Conservation (phyloP, 2,329 filamentous ascomycete genomes). For the Penicillium sp. region DNA sequence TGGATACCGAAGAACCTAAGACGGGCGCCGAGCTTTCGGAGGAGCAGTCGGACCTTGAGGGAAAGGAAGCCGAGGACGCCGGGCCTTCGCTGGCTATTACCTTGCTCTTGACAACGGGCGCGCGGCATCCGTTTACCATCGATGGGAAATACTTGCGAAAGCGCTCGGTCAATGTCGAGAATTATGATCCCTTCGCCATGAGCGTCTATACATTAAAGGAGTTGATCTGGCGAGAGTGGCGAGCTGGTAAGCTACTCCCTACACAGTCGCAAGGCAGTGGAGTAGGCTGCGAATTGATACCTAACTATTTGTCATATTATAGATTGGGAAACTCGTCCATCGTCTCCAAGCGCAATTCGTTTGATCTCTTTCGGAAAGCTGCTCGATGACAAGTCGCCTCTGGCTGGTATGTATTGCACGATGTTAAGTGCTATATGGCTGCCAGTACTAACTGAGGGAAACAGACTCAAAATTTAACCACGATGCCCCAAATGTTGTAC, state of each 20-base stretch:
- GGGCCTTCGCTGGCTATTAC: slow-evolving; percentile 60
- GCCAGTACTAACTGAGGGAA: slow-evolving; percentile 3
- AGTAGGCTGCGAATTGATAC: background rate
- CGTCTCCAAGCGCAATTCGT: slow-evolving; percentile 83
- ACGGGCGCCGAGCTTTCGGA: slow-evolving; percentile 19
- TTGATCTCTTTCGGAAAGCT: slow-evolving; percentile 90
- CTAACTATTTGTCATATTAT: slow-evolving; percentile 3
- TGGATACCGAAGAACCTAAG: slow-evolving; percentile 26
- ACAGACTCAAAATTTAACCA: slow-evolving; percentile 75
- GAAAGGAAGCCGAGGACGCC: slow-evolving; percentile 38
- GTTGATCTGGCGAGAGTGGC: slow-evolving; percentile 89
- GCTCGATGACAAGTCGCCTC: slow-evolving; percentile 78
- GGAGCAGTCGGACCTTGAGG: slow-evolving; percentile 25
- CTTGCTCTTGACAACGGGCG: slow-evolving; percentile 75
- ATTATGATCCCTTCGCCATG: slow-evolving; percentile 80
- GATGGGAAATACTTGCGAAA: slow-evolving; percentile 82
- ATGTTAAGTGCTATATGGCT: background rate
- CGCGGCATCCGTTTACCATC: slow-evolving; percentile 84
- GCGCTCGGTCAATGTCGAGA: slow-evolving; percentile 73
- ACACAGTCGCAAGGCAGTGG: background rate
- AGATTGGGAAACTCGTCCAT: slow-evolving; percentile 84
- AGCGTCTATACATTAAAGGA: slow-evolving; percentile 94
- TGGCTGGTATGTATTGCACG: slow-evolving; percentile 67
- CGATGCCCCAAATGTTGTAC: slow-evolving; percentile 78
- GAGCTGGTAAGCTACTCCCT: slow-evolving; percentile 55